Evolutionary conservation across 192 early-diverging fungal genomes (phyloP).

Genomic region (Bifiguratus adelaidae): DNA sequence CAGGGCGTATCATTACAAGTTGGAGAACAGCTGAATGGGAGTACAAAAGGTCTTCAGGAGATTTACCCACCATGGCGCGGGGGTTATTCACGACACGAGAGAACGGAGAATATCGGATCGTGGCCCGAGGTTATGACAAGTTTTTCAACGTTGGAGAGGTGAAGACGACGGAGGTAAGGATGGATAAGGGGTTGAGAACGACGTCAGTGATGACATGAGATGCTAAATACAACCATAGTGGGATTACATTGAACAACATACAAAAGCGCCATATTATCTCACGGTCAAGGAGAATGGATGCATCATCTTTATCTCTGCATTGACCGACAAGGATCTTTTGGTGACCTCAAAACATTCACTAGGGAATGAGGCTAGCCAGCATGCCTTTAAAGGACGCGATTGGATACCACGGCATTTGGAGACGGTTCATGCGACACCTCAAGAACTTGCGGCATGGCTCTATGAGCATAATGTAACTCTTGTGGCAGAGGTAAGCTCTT

Average conservation of each 20-base stretch:
- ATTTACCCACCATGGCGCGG: slow-evolving; percentile 66
- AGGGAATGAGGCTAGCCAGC: slow-evolving; percentile 7
- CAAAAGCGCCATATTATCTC: slow-evolving; percentile 79
- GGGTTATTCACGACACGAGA: slow-evolving; percentile 63
- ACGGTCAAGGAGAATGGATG: slow-evolving; percentile 97
- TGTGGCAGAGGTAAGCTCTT: slow-evolving; percentile 57
- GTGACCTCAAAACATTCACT: slow-evolving; percentile 86
- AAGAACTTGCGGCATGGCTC: slow-evolving; percentile 69
- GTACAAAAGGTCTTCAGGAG: slow-evolving; percentile 49
- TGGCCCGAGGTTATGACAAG: slow-evolving; percentile 92
- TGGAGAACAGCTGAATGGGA: slow-evolving; percentile 64
- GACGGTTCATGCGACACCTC: slow-evolving; percentile 31
- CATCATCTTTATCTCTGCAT: slow-evolving; percentile 75
- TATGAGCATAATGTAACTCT: slow-evolving; percentile 65
- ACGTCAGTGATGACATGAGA: no score
- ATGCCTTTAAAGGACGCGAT: slow-evolving; percentile 52
- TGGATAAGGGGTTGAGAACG: no score
- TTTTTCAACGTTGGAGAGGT: slow-evolving; percentile 85
- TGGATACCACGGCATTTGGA: slow-evolving; percentile 67
- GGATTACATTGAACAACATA: slow-evolving; percentile 43
- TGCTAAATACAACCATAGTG: slow-evolving; percentile 34
- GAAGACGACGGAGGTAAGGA: slow-evolving; percentile 35
- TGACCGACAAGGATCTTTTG: slow-evolving; percentile 46
- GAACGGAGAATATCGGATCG: slow-evolving; percentile 37
- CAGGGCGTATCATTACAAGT: no score